A percentile compares a stretch with the other conserved stretches of the same genome.
phyloP scores from a whole-genome alignment of 441 rosid species.

The Populus hybrid region DNA sequence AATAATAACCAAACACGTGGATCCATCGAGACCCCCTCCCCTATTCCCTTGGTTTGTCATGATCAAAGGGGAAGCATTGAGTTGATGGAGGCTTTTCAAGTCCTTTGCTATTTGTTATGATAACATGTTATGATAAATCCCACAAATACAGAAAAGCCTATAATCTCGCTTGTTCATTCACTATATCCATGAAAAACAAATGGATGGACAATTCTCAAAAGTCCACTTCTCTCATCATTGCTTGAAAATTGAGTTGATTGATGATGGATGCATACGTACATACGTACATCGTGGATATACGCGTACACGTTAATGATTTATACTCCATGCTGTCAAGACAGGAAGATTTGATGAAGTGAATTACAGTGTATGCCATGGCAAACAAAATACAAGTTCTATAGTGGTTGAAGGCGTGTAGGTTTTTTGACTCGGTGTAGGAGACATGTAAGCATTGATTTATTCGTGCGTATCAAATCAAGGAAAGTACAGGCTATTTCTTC shows the following conservation, averaged over 20 bases:
- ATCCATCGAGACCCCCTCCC: slow-evolving; percentile 1
- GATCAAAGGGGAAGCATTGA: neutral
- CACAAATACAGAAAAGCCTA: neutral
- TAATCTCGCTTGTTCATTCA: slow-evolving; percentile 6
- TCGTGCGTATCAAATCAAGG: neutral
- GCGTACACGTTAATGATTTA: neutral
- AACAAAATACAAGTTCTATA: too few relatives aligned
- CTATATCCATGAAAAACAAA: neutral
- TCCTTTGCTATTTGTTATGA: slow-evolving; percentile 2
- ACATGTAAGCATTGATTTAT: neutral
- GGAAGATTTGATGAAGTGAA: neutral
- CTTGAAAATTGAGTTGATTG: neutral
- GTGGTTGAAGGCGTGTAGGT: neutral
- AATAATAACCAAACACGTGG: slow-evolving; percentile 25
- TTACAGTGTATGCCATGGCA: too few relatives aligned
- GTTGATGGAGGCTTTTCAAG: slow-evolving; percentile 13
- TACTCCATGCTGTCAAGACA: neutral
- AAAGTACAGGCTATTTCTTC: neutral
- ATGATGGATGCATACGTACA: too few relatives aligned
- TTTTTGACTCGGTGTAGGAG: neutral
- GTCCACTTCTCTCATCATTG: slow-evolving; percentile 4
- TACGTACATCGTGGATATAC: neutral
- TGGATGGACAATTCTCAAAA: neutral
- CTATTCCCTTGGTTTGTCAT: slow-evolving; percentile 2
- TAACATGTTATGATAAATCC: neutral